Evolutionary conservation across 2,329 filamentous ascomycete species (phyloP), one percentile per base, ranked within the genome.

Genomic region (Pleoardoris graminearum): DNA sequence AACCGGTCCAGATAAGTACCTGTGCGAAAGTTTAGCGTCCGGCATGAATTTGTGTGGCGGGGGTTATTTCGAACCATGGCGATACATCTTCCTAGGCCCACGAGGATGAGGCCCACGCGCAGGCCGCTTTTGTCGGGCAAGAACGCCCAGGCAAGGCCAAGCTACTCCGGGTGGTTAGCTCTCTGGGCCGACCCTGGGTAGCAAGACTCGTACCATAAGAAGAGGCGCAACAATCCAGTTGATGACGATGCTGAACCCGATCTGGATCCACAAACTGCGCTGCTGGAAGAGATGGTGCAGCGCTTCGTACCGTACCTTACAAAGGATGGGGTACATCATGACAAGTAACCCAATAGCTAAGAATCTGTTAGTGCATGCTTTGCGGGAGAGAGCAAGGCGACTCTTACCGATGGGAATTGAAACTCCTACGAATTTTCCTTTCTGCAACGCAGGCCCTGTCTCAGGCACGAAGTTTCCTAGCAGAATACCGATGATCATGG

Each of bases 281-380:
- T 83, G 76, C 3, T 75, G 69, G 54, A 92, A 81, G 7, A 89
- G 75, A 5, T 79, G 73, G 69, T 89, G 88, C 22, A 93, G 71
- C 0, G 82, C 81, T 68, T 92, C 89, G 68, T 85, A 92, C 23
- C 83, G 83, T 3, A 93, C 86, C 68, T 91, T 92, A 78, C 89
- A 93, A 0, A 93, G 76, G 53, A 93, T 92, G 0, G 89, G 90
- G 65, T 92, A 93, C 89, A 93, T 94, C 89, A 94, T 93, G 45
- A 92, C 85, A n/a, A n/a, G n/a, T n/a, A n/a, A n/a, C n/a, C n/a
- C n/a, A n/a, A n/a, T n/a, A n/a, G n/a, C n/a, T n/a, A n/a, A n/a
- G n/a, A n/a, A n/a, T n/a, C n/a, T n/a, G n/a, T n/a, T n/a, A n/a
- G n/a, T n/a, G n/a, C n/a, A n/a, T n/a, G n/a, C n/a, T n/a, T n/a